phyloP scores from a whole-genome alignment of 1,284 basidiomycete genomes.

The Fomes fomentarius region DNA sequence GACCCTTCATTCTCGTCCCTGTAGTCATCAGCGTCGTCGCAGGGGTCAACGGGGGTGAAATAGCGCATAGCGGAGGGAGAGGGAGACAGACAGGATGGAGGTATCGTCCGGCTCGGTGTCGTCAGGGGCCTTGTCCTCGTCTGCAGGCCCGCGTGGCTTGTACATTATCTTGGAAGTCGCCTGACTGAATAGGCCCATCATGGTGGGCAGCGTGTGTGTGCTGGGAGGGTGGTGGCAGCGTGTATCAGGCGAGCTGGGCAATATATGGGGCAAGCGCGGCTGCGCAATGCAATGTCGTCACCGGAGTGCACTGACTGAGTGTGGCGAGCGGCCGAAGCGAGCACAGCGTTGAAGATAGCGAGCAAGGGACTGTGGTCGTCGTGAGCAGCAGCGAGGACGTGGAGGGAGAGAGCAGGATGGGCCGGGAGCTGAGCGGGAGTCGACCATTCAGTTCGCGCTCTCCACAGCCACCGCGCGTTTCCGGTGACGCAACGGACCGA shows the following conservation, averaged over 20 bases:
- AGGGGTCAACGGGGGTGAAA: constrained; percentile 22
- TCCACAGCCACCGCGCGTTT: constrained; percentile 2
- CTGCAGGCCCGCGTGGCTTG: constrained; percentile 54
- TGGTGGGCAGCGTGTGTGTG: constrained; percentile 38
- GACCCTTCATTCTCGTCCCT: constrained; percentile 84
- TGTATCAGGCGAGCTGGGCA: constrained; percentile 19
- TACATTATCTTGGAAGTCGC: constrained; percentile 62
- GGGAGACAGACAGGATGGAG: constrained; percentile 73
- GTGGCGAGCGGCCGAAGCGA: background rate
- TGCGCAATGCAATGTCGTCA: constrained; percentile 19
- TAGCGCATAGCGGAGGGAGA: constrained; percentile 31
- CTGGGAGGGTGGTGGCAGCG: constrained; percentile 21
- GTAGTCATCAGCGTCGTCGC: constrained; percentile 28
- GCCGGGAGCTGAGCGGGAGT: background rate
- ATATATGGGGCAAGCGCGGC: constrained; percentile 8
- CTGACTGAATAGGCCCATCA: constrained; percentile 80
- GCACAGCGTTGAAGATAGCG: background rate
- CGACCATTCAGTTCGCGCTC: background rate
- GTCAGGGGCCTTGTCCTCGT: constrained; percentile 71
- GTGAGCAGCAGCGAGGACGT: background rate
- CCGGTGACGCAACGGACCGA: constrained; percentile 1
- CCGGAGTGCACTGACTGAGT: background rate
- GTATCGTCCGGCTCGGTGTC: constrained; percentile 84
- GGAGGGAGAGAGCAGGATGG: background rate
- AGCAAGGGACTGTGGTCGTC: background rate